Percentiles rank a stretch among this genome's conserved stretches.
These are phyloP conservation scores for Aspergillus ibericus DNA, from an alignment of 2,329 filamentous ascomycete genomes.

Conservation along the genomic window DNA sequence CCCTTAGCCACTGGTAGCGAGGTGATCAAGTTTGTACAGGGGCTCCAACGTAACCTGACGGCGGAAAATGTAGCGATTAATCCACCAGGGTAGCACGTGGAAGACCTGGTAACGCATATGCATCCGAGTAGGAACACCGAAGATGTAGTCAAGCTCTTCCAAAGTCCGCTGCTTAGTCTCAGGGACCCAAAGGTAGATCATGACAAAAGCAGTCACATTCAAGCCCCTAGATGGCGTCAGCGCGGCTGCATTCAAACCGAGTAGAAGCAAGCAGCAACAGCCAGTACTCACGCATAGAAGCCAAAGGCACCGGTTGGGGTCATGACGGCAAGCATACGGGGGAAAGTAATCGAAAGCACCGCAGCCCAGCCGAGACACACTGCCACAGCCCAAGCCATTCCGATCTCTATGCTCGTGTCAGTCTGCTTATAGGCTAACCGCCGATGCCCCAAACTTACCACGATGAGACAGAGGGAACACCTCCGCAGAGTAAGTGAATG, in stretches of 20 bases:
- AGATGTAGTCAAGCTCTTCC: conserved; percentile 60
- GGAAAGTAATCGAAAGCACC: conserved; percentile 53
- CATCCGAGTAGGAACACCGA: conserved; percentile 59
- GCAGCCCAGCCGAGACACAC: conserved; percentile 52
- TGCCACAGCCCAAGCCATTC: conserved; percentile 48
- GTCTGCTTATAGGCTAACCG: background rate
- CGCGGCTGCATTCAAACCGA: background rate
- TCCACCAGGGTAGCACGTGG: conserved; percentile 61
- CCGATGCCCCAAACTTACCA: conserved; percentile 30
- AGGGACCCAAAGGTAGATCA: conserved; percentile 64
- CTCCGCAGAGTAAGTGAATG: conserved; percentile 56
- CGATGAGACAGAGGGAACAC: conserved; percentile 58
- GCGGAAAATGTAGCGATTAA: conserved; percentile 58
- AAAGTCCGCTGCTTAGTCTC: conserved; percentile 58
- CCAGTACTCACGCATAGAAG: conserved; percentile 53
- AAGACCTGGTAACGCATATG: conserved; percentile 60
- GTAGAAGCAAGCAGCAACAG: background rate
- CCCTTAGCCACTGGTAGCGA: conserved; percentile 10
- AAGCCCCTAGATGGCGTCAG: conserved; percentile 42
- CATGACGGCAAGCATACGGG: conserved; percentile 49
- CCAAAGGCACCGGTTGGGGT: conserved; percentile 58
- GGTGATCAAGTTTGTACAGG: conserved; percentile 52
- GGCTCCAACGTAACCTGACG: conserved; percentile 49
- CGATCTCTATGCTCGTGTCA: conserved; percentile 40
- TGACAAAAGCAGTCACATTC: conserved; percentile 60